Percentiles rank a stretch among this genome's conserved stretches.
Evolutionary conservation across 306 rosid species (phyloP).

Genomic region (Potentilla sterilis): DNA sequence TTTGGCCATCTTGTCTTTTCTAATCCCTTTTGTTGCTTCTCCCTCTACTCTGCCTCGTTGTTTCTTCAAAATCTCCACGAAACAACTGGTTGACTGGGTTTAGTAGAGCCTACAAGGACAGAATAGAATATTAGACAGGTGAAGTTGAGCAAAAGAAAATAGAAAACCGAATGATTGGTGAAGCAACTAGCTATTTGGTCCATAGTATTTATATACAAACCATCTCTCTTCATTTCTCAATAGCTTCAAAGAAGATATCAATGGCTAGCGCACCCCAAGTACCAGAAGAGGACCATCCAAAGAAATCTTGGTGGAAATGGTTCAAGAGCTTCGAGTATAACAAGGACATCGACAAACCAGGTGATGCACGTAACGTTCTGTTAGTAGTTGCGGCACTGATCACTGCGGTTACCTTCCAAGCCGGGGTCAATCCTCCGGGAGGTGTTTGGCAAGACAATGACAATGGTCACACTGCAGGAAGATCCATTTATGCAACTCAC

Average conservation of each 20-base stretch:
- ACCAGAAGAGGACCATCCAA: conserved; percentile 1
- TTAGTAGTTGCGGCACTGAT: conserved; percentile 31
- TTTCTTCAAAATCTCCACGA: not conserved
- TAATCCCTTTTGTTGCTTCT: not conserved
- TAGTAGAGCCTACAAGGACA: not conserved
- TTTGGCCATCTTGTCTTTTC: not conserved
- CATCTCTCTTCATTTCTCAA: not conserved
- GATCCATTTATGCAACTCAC: conserved; percentile 20
- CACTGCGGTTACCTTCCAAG: conserved; percentile 43
- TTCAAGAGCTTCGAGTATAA: conserved; percentile 24
- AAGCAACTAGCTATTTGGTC: not conserved
- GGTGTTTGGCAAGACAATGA: conserved; percentile 40
- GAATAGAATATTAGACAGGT: not conserved
- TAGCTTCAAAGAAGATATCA: not conserved
- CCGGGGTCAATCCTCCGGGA: conserved; percentile 41
- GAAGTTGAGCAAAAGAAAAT: not conserved
- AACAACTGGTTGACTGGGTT: not conserved
- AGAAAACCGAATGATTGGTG: not conserved
- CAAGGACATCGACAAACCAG: not conserved
- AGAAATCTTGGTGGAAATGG: not conserved
- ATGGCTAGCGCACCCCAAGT: not conserved
- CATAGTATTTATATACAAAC: not conserved
- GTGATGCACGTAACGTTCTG: conserved; percentile 26
- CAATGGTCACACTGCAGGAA: conserved; percentile 8
- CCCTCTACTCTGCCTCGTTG: not conserved